Percentiles rank a stretch among this genome's conserved stretches.
Evolutionary conservation across 768 basidiomycete species (phyloP).

Genomic region (Lentinula lateritia): DNA sequence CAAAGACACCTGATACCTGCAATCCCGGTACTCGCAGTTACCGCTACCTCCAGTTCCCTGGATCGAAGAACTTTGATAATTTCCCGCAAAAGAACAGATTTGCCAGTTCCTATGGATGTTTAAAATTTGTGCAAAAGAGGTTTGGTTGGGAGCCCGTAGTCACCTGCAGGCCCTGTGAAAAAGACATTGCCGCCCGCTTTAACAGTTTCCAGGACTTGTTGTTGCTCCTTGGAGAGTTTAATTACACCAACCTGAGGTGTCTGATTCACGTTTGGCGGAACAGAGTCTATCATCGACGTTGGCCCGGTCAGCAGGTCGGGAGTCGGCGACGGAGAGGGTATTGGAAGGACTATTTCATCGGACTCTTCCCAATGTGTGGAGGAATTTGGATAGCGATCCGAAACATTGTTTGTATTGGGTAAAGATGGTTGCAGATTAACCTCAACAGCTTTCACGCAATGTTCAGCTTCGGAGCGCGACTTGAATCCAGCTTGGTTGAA

Average conservation of each 20-base stretch:
- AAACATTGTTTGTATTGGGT: background rate
- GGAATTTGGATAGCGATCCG: constrained; percentile 1
- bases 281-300: background rate
- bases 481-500: background rate
- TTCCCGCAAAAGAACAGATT: constrained; percentile 61
- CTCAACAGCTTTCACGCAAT: background rate
- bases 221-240: constrained; percentile 34
- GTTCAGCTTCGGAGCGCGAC: background rate
- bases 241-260: background rate
- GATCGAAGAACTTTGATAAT: constrained; percentile 41
- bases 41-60: constrained; percentile 29
- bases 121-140: background rate
- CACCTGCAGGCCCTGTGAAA: constrained; percentile 74
- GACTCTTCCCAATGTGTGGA: constrained; percentile 1
- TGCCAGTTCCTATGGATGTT: constrained; percentile 53
- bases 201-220: constrained; percentile 35
- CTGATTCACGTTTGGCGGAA: background rate
- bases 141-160: background rate
- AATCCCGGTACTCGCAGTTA: constrained; percentile 64
- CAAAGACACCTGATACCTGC: constrained; percentile 23
- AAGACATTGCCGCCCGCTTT: constrained; percentile 56
- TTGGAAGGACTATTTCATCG: too few species aligned
- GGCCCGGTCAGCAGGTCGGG: background rate
- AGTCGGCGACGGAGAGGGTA: background rate
- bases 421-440: background rate